Evolutionary conservation across 768 basidiomycete genomes (phyloP).

Genomic region (Phaffia tasmanica): DNA sequence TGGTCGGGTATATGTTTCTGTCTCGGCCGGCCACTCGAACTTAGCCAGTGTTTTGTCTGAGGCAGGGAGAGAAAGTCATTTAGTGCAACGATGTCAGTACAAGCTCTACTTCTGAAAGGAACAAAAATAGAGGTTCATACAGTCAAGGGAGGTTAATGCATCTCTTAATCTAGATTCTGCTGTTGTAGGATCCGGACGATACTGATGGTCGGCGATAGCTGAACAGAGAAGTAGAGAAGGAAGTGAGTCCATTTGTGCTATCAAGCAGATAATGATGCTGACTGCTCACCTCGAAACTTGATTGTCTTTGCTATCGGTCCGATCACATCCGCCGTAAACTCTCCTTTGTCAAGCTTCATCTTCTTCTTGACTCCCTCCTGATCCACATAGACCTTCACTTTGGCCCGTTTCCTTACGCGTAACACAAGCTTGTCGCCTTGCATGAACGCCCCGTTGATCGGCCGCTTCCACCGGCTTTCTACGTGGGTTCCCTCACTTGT

Average conservation of each 20-base stretch:
- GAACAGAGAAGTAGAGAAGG: neutral
- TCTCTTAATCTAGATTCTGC: neutral
- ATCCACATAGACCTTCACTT: slow-evolving; percentile 15
- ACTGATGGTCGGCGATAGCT: slow-evolving; percentile 24
- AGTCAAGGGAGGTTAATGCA: neutral
- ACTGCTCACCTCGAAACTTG: slow-evolving; percentile 18
- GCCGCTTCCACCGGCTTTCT: slow-evolving; percentile 14
- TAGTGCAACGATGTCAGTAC: neutral
- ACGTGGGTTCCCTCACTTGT: slow-evolving; percentile 3
- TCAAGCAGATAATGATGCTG: neutral
- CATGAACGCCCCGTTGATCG: slow-evolving; percentile 5
- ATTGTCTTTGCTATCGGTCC: slow-evolving; percentile 22
- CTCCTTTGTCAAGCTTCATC: slow-evolving; percentile 15
- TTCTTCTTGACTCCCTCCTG: slow-evolving; percentile 2
- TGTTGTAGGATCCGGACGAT: neutral
- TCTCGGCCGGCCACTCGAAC: slow-evolving; percentile 4
- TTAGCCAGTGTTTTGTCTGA: slow-evolving; percentile 3
- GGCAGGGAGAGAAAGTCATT: neutral
- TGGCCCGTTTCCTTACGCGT: slow-evolving; percentile 14
- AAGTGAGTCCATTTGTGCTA: neutral
- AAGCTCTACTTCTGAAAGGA: neutral
- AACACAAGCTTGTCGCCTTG: slow-evolving; percentile 23
- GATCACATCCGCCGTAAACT: slow-evolving; percentile 20
- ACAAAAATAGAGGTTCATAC: neutral
- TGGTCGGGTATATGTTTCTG: slow-evolving; percentile 1